These are phyloP conservation scores for Chlamydomonas sphaeroides DNA, from an alignment of 139 green algal genomes.

Conservation along the genomic window DNA sequence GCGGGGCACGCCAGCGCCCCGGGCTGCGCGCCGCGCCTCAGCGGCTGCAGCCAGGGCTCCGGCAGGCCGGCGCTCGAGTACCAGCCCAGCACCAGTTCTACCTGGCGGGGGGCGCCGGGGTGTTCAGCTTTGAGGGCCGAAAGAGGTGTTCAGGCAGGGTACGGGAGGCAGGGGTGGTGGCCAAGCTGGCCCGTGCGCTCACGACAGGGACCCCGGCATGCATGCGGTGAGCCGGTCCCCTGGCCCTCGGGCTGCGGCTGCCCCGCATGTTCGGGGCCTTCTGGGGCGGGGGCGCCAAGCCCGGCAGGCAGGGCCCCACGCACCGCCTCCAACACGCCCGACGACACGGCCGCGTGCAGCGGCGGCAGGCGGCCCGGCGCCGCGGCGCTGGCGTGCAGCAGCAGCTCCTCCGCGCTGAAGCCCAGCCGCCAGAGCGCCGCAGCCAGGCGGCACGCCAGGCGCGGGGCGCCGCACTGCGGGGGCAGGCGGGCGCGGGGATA, in stretches of 20 bases:
- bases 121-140: too few species aligned
- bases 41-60: constrained; percentile 30
- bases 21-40: not conserved
- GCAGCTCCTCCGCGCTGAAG: constrained; percentile 13
- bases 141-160: too few species aligned
- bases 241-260: too few species aligned
- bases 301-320: too few species aligned
- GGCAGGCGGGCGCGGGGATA: too few species aligned
- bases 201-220: not conserved
- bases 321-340: not conserved
- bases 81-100: constrained; percentile 13
- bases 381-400: constrained; percentile 5
- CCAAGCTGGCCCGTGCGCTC: too few species aligned
- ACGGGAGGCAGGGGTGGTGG: too few species aligned
- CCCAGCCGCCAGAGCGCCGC: not conserved
- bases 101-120: too few species aligned
- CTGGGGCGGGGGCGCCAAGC: too few species aligned
- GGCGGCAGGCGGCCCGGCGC: not conserved
- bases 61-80: not conserved
- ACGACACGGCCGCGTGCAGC: constrained; percentile 14
- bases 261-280: too few species aligned
- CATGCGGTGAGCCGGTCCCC: not conserved
- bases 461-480: not conserved
- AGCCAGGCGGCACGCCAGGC: not conserved
- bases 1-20: not conserved